Conservation (phyloP, 441 rosid species). For the Pelargonium australe region DNA sequence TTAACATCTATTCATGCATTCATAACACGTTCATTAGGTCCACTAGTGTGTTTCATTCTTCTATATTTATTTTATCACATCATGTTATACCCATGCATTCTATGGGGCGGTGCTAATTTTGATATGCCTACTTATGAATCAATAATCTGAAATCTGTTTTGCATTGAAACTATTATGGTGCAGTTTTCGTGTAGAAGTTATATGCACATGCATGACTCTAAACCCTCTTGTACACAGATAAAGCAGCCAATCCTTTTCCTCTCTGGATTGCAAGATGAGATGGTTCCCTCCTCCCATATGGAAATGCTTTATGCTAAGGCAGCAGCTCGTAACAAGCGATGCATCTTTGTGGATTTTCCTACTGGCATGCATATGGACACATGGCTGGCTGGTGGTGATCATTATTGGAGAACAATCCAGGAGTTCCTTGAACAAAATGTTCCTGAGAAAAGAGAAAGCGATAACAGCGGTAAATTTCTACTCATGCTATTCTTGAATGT, state of each 20-base stretch:
- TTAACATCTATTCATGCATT: not conserved
- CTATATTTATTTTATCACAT: not conserved
- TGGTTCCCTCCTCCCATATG: conserved; percentile 95
- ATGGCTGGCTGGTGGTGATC: conserved; percentile 88
- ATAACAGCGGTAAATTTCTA: conserved; percentile 34
- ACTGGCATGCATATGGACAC: conserved; percentile 98
- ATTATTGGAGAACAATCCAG: conserved; percentile 66
- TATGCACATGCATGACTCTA: conserved; percentile 6
- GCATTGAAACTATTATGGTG: not conserved
- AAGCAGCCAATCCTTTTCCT: conserved; percentile 86
- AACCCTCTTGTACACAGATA: conserved; percentile 42
- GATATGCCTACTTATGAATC: not conserved
- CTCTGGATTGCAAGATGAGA: conserved; percentile 96
- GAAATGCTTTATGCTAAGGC: conserved; percentile 79
- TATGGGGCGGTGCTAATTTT: not conserved
- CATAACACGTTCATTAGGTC: not conserved
- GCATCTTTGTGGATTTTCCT: conserved; percentile 74
- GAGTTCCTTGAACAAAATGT: conserved; percentile 53
- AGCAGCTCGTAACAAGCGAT: conserved; percentile 60
- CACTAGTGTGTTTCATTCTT: not conserved
- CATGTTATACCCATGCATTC: not conserved
- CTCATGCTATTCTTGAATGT: conserved; percentile 15
- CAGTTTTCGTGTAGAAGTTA: not conserved
- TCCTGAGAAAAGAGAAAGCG: conserved; percentile 37
- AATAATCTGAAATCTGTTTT: not conserved